phyloP scores from a whole-genome alignment of 768 basidiomycete species.

The Boletus huronensis region DNA sequence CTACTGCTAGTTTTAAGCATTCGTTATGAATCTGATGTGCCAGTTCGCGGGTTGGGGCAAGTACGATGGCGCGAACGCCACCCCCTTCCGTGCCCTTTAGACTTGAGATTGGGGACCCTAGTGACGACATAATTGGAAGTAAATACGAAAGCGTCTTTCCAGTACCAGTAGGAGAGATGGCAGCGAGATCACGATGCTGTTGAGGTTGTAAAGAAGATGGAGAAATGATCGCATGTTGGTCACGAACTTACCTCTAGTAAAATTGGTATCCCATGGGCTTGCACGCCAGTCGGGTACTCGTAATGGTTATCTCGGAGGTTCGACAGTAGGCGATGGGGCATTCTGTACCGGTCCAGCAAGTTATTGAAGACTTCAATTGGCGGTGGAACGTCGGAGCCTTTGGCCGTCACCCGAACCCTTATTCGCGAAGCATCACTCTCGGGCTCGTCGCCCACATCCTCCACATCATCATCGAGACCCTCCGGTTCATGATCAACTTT shows the following conservation, averaged over 20 bases:
- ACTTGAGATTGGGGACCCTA: constrained; percentile 53
- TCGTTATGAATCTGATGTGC: constrained; percentile 95
- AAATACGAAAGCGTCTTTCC: constrained; percentile 96
- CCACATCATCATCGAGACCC: constrained; percentile 17
- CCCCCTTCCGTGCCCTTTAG: constrained; percentile 41
- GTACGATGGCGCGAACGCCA: constrained; percentile 74
- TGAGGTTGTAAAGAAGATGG: background rate
- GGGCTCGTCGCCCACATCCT: constrained; percentile 22
- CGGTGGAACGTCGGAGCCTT: constrained; percentile 67
- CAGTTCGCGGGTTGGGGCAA: constrained; percentile 94
- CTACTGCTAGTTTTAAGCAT: constrained; percentile 74
- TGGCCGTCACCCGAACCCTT: constrained; percentile 67
- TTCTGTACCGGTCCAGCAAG: constrained; percentile 52
- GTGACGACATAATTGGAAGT: constrained; percentile 67
- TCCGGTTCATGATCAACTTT: constrained; percentile 28
- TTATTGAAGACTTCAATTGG: constrained; percentile 56
- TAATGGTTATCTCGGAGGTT: constrained; percentile 65
- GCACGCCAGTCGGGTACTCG: constrained; percentile 72
- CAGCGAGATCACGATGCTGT: constrained; percentile 81
- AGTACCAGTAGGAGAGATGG: constrained; percentile 95
- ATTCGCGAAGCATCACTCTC: constrained; percentile 26
- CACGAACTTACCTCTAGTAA: constrained; percentile 60
- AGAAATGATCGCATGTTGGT: background rate
- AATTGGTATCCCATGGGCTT: constrained; percentile 76
- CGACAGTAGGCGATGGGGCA: constrained; percentile 56